Evolutionary conservation across 352 stramenopile species (phyloP).

Genomic region (Phytophthora tentaculata): DNA sequence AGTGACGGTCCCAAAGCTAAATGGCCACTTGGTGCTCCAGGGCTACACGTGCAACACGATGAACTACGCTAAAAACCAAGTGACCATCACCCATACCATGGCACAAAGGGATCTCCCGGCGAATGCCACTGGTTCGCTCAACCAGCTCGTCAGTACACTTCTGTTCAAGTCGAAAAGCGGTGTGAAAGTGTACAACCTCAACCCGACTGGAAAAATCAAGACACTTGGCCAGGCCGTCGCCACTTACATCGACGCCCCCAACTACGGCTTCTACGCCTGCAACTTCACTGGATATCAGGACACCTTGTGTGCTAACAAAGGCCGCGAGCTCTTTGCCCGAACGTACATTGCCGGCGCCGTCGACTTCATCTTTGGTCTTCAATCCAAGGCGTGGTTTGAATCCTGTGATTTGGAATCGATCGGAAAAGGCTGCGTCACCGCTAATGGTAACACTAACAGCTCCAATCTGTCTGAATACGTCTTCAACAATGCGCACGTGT

Average conservation of each 20-base stretch:
- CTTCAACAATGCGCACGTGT: slow-evolving; percentile 7
- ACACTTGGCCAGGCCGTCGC: background rate
- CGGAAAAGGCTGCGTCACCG: slow-evolving; percentile 7
- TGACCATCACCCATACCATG: slow-evolving; percentile 22
- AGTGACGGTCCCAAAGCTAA: slow-evolving; percentile 17
- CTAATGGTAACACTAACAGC: slow-evolving; percentile 1
- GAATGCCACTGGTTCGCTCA: slow-evolving; percentile 1
- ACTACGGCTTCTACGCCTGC: slow-evolving; percentile 22
- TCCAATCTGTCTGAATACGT: slow-evolving; percentile 8
- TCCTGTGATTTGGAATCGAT: slow-evolving; percentile 13
- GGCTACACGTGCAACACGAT: slow-evolving; percentile 25
- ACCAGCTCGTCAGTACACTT: slow-evolving; percentile 20
- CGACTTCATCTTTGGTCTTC: slow-evolving; percentile 23
- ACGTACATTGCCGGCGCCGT: slow-evolving; percentile 23
- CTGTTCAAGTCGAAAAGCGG: slow-evolving; percentile 16
- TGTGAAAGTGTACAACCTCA: slow-evolving; percentile 27
- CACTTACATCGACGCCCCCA: background rate
- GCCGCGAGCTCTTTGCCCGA: slow-evolving; percentile 11
- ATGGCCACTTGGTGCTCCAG: slow-evolving; percentile 17
- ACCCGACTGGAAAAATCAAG: background rate
- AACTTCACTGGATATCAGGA: slow-evolving; percentile 24
- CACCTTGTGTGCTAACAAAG: slow-evolving; percentile 17
- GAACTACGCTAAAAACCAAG: slow-evolving; percentile 21
- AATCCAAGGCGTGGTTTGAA: slow-evolving; percentile 21
- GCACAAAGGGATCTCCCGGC: slow-evolving; percentile 13